These are phyloP conservation scores for Claviceps sp. DNA, from an alignment of 2,329 filamentous ascomycete genomes.

Conservation along the genomic window DNA sequence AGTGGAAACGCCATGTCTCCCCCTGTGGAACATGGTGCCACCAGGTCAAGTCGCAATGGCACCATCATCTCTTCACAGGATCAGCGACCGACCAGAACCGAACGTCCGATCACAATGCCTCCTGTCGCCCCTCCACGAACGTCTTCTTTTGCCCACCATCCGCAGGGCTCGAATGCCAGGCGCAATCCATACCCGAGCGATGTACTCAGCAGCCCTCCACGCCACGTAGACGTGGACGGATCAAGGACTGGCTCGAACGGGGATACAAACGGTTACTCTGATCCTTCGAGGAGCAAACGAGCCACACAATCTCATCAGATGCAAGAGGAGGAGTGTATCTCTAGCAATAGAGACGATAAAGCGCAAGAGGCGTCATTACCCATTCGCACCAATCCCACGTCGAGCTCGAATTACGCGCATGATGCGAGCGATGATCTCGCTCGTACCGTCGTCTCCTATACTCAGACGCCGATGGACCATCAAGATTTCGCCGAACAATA, in stretches of 20 bases:
- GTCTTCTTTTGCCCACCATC: constrained; percentile 55
- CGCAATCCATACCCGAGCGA: constrained; percentile 32
- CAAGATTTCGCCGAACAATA: constrained; percentile 20
- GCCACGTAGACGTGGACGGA: constrained; percentile 24
- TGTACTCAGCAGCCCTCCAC: constrained; percentile 28
- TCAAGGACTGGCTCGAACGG: constrained; percentile 21
- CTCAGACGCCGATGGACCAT: constrained; percentile 19
- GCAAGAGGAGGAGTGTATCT: constrained; percentile 27
- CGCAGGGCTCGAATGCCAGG: constrained; percentile 27
- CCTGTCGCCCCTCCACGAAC: constrained; percentile 63
- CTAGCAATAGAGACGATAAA: constrained; percentile 27
- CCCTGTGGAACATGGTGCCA: constrained; percentile 23
- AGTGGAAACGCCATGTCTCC: constrained; percentile 33
- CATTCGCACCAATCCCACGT: constrained; percentile 28
- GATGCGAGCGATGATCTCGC: constrained; percentile 72
- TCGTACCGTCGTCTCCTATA: constrained; percentile 47
- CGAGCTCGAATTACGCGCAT: constrained; percentile 45
- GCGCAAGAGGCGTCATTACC: constrained; percentile 27
- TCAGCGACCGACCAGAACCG: constrained; percentile 30
- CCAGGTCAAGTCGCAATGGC: constrained; percentile 33
- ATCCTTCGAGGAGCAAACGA: constrained; percentile 19
- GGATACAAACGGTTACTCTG: constrained; percentile 16
- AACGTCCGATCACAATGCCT: constrained; percentile 47
- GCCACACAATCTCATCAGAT: constrained; percentile 12
- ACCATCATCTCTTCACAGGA: constrained; percentile 30